Percentiles rank a stretch among this genome's conserved stretches.
Evolutionary conservation across 257 asterid species (phyloP).

Genomic region (Cynanchum wilfordii): DNA sequence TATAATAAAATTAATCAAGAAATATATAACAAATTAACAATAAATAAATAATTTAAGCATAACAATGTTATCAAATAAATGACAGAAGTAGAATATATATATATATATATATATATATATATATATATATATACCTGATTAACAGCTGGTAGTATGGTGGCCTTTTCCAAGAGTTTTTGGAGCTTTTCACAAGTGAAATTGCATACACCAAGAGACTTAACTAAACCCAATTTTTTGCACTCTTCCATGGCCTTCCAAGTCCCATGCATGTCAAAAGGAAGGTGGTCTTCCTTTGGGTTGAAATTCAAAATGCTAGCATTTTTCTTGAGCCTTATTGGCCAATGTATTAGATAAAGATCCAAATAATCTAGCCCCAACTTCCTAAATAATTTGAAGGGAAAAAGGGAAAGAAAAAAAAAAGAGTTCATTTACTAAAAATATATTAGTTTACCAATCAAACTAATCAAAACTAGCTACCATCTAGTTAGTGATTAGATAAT

Average conservation of each 20-base stretch:
- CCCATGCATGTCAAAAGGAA: slow-evolving; percentile 34
- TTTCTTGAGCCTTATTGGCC: slow-evolving; percentile 34
- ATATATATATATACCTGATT: slow-evolving; percentile 33
- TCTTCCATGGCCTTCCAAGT: slow-evolving; percentile 63
- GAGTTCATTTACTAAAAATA: no score
- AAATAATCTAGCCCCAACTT: slow-evolving; percentile 37
- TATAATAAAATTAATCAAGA: no score
- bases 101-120: no score
- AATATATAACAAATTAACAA: no score
- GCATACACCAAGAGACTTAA: slow-evolving; percentile 56
- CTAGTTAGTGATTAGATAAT: no score
- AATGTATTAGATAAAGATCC: slow-evolving; percentile 52
- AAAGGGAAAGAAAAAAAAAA: no score
- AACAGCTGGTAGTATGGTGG: slow-evolving; percentile 44
- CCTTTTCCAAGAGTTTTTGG: slow-evolving; percentile 19
- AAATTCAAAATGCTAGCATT: background rate
- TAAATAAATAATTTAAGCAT: no score
- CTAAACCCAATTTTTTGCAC: slow-evolving; percentile 39
- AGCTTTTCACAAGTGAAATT: slow-evolving; percentile 34
- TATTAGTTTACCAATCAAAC: no score
- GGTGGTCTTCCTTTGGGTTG: slow-evolving; percentile 21
- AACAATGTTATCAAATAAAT: no score
- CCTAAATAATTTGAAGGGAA: slow-evolving; percentile 19
- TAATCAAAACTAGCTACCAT: no score
- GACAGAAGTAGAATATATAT: no score